Evolutionary conservation across 2,329 filamentous ascomycete genomes (phyloP), one percentile per base, ranked within the genome.

Genomic region (Pseudogymnoascus sp.): DNA sequence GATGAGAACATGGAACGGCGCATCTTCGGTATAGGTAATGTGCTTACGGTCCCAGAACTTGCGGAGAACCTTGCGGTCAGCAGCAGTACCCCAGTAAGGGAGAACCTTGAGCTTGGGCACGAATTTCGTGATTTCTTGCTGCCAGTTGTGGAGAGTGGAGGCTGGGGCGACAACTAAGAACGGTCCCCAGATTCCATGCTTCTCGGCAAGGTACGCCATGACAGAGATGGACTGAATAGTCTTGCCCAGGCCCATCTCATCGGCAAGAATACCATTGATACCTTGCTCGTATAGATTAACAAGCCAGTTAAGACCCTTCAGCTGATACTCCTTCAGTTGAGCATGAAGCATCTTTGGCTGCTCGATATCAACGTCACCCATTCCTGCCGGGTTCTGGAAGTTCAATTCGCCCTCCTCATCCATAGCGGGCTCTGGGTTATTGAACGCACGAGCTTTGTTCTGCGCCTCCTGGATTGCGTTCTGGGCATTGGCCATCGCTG

Each of bases 11-110:
- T 99, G 94, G 79, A 99, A 97, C 12, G 92, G 87, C 0, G 92
- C 92, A 64, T 97, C 92, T 71, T 90, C 91, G 70, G 86, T 92
- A 77, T 99, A 99, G 3, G 92, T 97, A 69, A 93, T 89, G 74
- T 97, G 92, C 78, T 97, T 97, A 71, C 94, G 88, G 75, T 99
- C 94, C 94, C 94, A 99, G 78, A 97, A 97, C 77, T 97, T 99
- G 64, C 94, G 90, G 63, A 99, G 82, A 59, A 97, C 90, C 76
- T 99, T 99, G 70, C 94, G 87, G 73, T 99, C 94, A 66, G 88
- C 90, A 11, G 92, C 92, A 63, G 88, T 94, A 69, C 94, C 94
- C 94, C 94, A 99, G 79, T 99, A 99, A 2, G 94, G 94, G 37
- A 99, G 80, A 31, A 96, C 92, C 77, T 97, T 97, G 75, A 99